These are phyloP conservation scores for Houttuynia cordata DNA, from an alignment of 164 flowering plant genomes.

Conservation along the genomic window DNA sequence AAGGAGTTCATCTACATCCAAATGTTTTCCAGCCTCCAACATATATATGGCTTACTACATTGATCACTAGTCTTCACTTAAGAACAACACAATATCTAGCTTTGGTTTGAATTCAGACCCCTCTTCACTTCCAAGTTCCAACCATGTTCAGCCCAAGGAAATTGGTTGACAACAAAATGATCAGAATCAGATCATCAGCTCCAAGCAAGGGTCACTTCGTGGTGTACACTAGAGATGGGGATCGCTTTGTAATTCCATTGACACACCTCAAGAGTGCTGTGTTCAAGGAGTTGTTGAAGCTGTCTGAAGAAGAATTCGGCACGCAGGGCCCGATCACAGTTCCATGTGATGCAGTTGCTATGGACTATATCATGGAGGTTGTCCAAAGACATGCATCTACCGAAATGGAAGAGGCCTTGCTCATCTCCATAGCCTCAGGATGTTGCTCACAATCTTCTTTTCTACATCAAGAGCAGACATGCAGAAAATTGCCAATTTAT, in stretches of 20 bases:
- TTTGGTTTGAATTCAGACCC: neutral
- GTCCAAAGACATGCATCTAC: neutral
- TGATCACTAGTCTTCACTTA: neutral
- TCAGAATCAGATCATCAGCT: constrained; percentile 3
- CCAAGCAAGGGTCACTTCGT: constrained; percentile 20
- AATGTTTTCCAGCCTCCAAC: neutral
- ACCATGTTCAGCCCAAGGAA: constrained; percentile 16
- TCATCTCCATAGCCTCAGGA: too few relatives aligned
- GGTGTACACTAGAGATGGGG: too few relatives aligned
- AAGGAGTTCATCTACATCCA: neutral
- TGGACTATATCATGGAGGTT: constrained; percentile 10
- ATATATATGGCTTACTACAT: neutral
- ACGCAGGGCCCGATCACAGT: constrained; percentile 7
- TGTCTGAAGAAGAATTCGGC: constrained; percentile 21
- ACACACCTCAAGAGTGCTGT: too few relatives aligned
- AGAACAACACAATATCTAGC: neutral
- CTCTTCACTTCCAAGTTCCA: neutral
- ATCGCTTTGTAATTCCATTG: too few relatives aligned
- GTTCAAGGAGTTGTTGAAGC: too few relatives aligned
- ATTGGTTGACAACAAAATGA: neutral
- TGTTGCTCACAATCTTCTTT: too few relatives aligned
- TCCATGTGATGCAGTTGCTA: constrained; percentile 12
- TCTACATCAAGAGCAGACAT: too few relatives aligned
- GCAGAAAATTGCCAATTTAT: too few relatives aligned
- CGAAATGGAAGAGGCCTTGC: constrained; percentile 13